Conservation (phyloP, 257 asterid species). For the Cynanchum wilfordii region DNA sequence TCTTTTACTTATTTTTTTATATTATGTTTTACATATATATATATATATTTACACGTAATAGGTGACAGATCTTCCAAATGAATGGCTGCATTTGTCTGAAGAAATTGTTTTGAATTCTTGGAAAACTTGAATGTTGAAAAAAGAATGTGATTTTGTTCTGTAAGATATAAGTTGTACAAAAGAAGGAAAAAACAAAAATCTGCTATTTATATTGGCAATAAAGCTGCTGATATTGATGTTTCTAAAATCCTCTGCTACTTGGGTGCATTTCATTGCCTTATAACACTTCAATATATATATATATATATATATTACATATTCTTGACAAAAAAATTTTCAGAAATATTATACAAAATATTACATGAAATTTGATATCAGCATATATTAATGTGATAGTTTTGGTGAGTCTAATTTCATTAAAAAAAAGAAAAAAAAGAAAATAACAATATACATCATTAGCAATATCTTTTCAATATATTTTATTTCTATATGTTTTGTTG, state of each 20-base stretch:
- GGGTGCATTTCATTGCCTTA: too few relatives aligned
- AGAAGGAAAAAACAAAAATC: slow-evolving; percentile 26
- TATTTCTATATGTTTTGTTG: too few relatives aligned
- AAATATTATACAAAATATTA: too few relatives aligned
- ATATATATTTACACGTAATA: slow-evolving; percentile 1
- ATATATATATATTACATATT: too few relatives aligned
- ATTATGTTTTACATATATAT: not conserved
- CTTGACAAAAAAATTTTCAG: too few relatives aligned
- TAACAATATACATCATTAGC: too few relatives aligned
- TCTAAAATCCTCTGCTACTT: not conserved
- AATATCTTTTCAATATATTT: too few relatives aligned
- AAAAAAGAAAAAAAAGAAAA: too few relatives aligned
- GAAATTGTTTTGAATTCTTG: slow-evolving; percentile 2
- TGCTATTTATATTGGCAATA: slow-evolving; percentile 31
- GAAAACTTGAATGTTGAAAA: slow-evolving; percentile 12
- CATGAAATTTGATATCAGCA: too few relatives aligned
- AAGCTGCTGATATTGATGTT: slow-evolving; percentile 22
- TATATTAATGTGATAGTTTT: too few relatives aligned
- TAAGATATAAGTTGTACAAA: slow-evolving; percentile 39
- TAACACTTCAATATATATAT: too few relatives aligned
- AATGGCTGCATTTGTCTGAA: slow-evolving; percentile 10
- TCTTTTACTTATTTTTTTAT: not conserved
- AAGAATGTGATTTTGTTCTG: slow-evolving; percentile 35
- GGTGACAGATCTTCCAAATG: slow-evolving; percentile 9
- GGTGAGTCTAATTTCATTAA: too few relatives aligned